Percentiles rank a stretch among this genome's conserved stretches.
phyloP scores from a whole-genome alignment of 208 protist species.

The Leishmania aethiopica region DNA sequence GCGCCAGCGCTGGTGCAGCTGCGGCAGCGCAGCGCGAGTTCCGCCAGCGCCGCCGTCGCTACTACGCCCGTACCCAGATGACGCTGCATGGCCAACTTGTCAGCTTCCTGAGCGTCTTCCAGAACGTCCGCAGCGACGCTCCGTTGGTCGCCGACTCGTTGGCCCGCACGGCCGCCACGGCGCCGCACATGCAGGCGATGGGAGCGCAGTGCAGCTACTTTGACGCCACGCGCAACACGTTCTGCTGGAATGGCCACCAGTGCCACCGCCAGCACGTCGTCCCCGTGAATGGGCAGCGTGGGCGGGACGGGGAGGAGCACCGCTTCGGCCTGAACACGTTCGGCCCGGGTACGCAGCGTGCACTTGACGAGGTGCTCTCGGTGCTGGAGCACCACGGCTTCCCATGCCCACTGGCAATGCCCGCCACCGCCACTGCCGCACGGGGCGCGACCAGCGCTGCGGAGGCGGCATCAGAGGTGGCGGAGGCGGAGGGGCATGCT shows the following conservation, averaged over 20 bases:
- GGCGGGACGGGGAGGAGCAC: conserved; percentile 25
- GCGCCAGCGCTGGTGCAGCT: not conserved
- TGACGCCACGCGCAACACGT: conserved; percentile 29
- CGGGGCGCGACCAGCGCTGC: not conserved
- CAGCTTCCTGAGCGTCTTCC: conserved; percentile 30
- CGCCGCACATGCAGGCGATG: conserved; percentile 18
- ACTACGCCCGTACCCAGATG: conserved; percentile 17
- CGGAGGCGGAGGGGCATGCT: conserved; percentile 4
- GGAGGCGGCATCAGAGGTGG: not conserved
- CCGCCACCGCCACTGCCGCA: not conserved
- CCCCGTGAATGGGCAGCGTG: conserved; percentile 23
- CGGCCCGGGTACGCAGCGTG: conserved; percentile 28
- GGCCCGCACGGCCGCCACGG: conserved; percentile 7
- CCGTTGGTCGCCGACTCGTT: conserved; percentile 19
- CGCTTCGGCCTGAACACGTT: conserved; percentile 25
- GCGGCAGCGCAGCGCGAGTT: conserved; percentile 3
- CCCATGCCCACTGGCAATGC: not conserved
- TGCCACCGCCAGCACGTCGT: conserved; percentile 36
- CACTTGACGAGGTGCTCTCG: conserved; percentile 29
- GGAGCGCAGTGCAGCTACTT: conserved; percentile 41
- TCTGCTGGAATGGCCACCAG: conserved; percentile 53
- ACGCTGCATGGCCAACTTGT: conserved; percentile 36
- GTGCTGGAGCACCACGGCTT: conserved; percentile 29
- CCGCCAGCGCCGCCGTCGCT: conserved; percentile 20
- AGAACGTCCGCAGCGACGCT: conserved; percentile 24